Conservation (phyloP, 2,329 filamentous ascomycete species). For the Aureobasidium lini region DNA sequence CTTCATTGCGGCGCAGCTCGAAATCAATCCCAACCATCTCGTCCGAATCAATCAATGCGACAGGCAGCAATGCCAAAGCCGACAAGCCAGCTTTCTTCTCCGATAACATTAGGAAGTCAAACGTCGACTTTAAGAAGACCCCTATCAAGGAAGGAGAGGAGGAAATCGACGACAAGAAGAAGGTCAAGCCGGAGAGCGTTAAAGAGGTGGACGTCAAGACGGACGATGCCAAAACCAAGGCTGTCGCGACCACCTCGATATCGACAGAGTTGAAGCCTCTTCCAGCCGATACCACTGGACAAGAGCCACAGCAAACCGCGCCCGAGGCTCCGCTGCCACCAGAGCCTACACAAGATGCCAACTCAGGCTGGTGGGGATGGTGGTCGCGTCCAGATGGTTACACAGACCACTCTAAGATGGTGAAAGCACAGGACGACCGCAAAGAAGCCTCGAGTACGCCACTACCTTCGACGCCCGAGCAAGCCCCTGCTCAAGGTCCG, state of each 20-base stretch:
- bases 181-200: background rate
- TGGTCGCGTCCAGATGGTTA: constrained; percentile 45
- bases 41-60: constrained; percentile 40
- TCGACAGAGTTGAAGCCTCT: background rate
- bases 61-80: constrained; percentile 23
- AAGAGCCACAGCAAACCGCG: background rate
- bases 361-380: constrained; percentile 34
- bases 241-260: background rate
- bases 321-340: constrained; percentile 35
- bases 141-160: background rate
- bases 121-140: background rate
- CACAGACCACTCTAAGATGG: constrained; percentile 28
- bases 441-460: constrained; percentile 35
- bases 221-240: constrained; percentile 20
- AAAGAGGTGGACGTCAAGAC: constrained; percentile 13
- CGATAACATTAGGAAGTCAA: constrained; percentile 13
- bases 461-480: constrained; percentile 29
- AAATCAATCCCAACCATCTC: constrained; percentile 39
- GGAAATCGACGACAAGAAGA: constrained; percentile 15
- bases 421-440: constrained; percentile 24
- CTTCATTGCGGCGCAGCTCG: constrained; percentile 21
- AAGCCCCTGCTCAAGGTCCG: constrained; percentile 7
- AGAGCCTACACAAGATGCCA: constrained; percentile 27
- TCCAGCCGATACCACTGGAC: background rate
- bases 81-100: constrained; percentile 19